A percentile compares a stretch with the other conserved stretches of the same genome.
Conservation (phyloP, 768 basidiomycete species). For the Leccinum disarticulatum region DNA sequence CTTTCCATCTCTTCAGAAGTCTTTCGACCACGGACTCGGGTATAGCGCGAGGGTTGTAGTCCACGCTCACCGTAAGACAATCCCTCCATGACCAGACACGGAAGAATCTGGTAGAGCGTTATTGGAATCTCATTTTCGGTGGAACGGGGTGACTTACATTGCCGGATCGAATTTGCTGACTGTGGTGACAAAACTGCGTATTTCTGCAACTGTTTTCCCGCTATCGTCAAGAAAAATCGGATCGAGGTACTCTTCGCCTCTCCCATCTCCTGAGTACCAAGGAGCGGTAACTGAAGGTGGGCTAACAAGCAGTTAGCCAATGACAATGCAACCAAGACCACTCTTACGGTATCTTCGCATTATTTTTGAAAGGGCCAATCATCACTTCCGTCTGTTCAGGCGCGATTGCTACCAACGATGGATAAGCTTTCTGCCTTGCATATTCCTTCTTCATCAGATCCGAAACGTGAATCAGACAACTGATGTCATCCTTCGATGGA, state of each 20-base stretch:
- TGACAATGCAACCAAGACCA: background rate
- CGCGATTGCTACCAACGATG: background rate
- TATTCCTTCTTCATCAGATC: conserved; percentile 2
- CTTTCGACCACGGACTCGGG: background rate
- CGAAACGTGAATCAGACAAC: background rate
- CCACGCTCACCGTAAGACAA: conserved; percentile 1
- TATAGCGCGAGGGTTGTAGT: background rate
- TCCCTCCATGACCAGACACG: conserved; percentile 6
- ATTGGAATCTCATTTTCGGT: background rate
- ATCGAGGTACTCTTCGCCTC: conserved; percentile 2
- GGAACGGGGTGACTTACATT: background rate
- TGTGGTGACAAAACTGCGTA: background rate
- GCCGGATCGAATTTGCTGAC: conserved; percentile 1
- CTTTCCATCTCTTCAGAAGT: conserved; percentile 1
- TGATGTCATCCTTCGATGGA: background rate
- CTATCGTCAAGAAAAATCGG: background rate
- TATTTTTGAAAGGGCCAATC: background rate
- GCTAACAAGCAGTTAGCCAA: background rate
- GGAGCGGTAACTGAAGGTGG: background rate
- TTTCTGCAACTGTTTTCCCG: background rate
- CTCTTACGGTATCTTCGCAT: background rate
- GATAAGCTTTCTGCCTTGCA: background rate
- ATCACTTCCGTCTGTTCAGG: background rate
- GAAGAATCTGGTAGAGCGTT: background rate
- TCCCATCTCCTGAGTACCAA: conserved; percentile 1